phyloP scores from a whole-genome alignment of 2,329 filamentous ascomycete species.

The Helotiales sp. region DNA sequence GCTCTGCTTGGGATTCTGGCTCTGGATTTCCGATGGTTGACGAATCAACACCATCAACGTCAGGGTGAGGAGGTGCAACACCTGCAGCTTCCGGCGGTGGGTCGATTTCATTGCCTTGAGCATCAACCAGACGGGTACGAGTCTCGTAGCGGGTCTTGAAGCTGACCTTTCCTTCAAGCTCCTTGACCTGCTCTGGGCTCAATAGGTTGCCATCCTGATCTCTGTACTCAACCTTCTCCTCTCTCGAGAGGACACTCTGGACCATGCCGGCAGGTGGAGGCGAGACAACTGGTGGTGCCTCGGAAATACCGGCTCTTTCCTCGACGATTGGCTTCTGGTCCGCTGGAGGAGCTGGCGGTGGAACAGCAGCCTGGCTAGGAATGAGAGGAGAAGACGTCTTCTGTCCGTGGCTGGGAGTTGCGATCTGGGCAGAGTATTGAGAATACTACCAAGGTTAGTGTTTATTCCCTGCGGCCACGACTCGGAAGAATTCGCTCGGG shows the following conservation, averaged over 20 bases:
- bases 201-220: conserved; percentile 92
- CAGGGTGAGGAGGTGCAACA: conserved; percentile 37
- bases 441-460: conserved; percentile 33
- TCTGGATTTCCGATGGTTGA: conserved; percentile 50
- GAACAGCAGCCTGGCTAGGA: conserved; percentile 29
- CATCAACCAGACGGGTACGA: conserved; percentile 81
- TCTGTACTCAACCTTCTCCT: conserved; percentile 90
- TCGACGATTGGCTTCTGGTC: conserved; percentile 32
- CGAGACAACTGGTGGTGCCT: conserved; percentile 30
- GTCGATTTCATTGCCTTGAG: conserved; percentile 71
- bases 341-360: conserved; percentile 21
- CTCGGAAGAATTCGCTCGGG: conserved; percentile 27
- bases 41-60: conserved; percentile 57
- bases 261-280: conserved; percentile 22
- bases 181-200: conserved; percentile 77
- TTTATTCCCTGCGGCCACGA: conserved; percentile 14
- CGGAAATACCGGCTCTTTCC: conserved; percentile 29
- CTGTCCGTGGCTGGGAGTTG: conserved; percentile 27
- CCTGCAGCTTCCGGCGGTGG: conserved; percentile 21
- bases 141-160: conserved; percentile 97
- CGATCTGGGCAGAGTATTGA: conserved; percentile 35
- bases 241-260: conserved; percentile 44
- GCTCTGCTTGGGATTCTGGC: conserved; percentile 41
- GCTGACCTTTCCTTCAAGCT: conserved; percentile 86
- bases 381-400: conserved; percentile 32